Evolutionary conservation across 2,329 filamentous ascomycete species (phyloP).

Genomic region (Bipolaris sorokiniana): DNA sequence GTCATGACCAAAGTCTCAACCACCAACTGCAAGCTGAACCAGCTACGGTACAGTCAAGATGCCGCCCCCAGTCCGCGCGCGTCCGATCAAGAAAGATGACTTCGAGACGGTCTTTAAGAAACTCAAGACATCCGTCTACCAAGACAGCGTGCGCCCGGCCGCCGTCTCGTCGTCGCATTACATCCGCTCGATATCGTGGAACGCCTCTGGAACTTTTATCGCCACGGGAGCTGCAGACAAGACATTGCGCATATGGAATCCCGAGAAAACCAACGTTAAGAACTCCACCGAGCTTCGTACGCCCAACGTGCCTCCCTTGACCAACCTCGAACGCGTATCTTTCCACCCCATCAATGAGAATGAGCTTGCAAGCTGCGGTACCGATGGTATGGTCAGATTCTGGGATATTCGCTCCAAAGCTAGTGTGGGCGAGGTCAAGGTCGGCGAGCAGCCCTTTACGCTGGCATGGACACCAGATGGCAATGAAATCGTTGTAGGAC

Average conservation of each 20-base stretch:
- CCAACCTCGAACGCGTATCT: conserved; percentile 71
- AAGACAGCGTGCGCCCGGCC: conserved; percentile 47
- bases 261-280: conserved; percentile 74
- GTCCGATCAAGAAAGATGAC: conserved; percentile 70
- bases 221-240: conserved; percentile 78
- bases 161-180: conserved; percentile 43
- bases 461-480: conserved; percentile 78
- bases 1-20: background rate
- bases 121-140: conserved; percentile 74
- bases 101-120: conserved; percentile 71
- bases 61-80: conserved; percentile 55
- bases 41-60: conserved; percentile 18
- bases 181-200: conserved; percentile 84
- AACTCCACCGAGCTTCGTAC: conserved; percentile 78
- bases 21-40: background rate
- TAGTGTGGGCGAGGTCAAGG: conserved; percentile 71
- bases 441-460: conserved; percentile 68
- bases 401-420: conserved; percentile 80
- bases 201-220: conserved; percentile 79
- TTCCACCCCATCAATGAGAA: conserved; percentile 80
- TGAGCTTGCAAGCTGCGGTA: conserved; percentile 75
- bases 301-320: conserved; percentile 50
- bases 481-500: conserved; percentile 71
- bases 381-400: conserved; percentile 75
- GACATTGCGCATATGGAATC: conserved; percentile 80